A percentile compares a stretch with the other conserved stretches of the same genome.
phyloP scores from a whole-genome alignment of 352 stramenopile species.

The Pythium aquatile region DNA sequence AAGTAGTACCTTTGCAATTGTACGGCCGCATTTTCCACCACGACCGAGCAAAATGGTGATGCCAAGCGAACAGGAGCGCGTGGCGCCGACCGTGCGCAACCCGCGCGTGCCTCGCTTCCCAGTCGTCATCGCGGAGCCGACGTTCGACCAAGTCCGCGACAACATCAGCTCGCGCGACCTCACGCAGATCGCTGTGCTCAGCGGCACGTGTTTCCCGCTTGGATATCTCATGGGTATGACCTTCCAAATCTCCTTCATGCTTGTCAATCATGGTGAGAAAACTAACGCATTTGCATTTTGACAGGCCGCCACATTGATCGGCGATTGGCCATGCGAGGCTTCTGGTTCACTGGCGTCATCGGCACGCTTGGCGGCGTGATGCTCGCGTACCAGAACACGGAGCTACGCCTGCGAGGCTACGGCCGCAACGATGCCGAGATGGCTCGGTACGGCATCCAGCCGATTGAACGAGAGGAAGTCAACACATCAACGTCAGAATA shows the following conservation, averaged over 20 bases:
- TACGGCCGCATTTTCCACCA: not conserved
- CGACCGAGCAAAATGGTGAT: conserved; percentile 11
- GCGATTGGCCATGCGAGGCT: conserved; percentile 56
- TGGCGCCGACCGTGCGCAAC: conserved; percentile 50
- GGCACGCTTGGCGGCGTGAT: conserved; percentile 55
- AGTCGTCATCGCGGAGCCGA: conserved; percentile 63
- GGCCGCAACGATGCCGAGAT: conserved; percentile 74
- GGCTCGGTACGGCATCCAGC: conserved; percentile 37
- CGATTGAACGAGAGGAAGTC: not conserved
- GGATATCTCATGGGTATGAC: conserved; percentile 69
- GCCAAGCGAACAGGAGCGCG: conserved; percentile 29
- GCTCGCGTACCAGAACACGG: conserved; percentile 79
- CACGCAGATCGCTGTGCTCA: conserved; percentile 42
- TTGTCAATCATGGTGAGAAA: not conserved
- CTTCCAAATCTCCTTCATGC: not conserved
- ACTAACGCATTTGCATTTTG: not conserved
- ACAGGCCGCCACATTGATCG: conserved; percentile 60
- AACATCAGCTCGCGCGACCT: conserved; percentile 56
- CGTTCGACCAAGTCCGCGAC: conserved; percentile 49
- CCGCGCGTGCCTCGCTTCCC: conserved; percentile 63
- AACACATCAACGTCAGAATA: not conserved
- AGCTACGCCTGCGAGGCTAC: conserved; percentile 74
- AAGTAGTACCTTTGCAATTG: conserved; percentile 7
- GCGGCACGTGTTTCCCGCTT: conserved; percentile 54
- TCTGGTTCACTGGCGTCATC: conserved; percentile 75